Conservation (phyloP, 768 basidiomycete genomes). For the Russula lepida region DNA sequence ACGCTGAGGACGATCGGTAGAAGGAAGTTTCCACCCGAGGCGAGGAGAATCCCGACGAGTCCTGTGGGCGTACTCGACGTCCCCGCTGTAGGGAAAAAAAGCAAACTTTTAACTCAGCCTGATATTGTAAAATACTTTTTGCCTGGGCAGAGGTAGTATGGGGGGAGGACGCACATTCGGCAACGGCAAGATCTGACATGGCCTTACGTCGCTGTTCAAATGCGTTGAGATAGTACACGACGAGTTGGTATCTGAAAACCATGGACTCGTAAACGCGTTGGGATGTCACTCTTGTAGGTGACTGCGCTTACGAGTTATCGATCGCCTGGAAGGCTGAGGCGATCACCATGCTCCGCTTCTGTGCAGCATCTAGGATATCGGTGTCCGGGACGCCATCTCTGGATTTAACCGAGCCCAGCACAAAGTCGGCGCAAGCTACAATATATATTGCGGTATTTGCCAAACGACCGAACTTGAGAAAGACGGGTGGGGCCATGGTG, state of each 20-base stretch:
- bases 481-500: slow-evolving; percentile 11
- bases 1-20: slow-evolving; percentile 15
- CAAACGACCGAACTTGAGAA: slow-evolving; percentile 14
- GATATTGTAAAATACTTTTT: too few species aligned
- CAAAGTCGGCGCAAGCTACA: slow-evolving; percentile 9
- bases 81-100: neutral
- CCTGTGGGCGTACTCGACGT: slow-evolving; percentile 7
- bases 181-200: neutral
- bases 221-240: slow-evolving; percentile 12
- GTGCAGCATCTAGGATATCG: slow-evolving; percentile 8
- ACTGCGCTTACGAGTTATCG: slow-evolving; percentile 8
- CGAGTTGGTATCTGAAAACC: slow-evolving; percentile 7
- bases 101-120: too few species aligned
- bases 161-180: neutral
- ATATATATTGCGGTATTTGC: slow-evolving; percentile 14
- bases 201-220: slow-evolving; percentile 9
- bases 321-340: slow-evolving; percentile 9
- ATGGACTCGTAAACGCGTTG: neutral
- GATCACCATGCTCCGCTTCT: slow-evolving; percentile 15
- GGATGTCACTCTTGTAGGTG: neutral
- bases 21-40: slow-evolving; percentile 7
- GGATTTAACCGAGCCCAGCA: slow-evolving; percentile 7
- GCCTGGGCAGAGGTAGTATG: too few species aligned
- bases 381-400: slow-evolving; percentile 9
- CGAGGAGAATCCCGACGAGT: neutral